Evolutionary conservation across 78 protist genomes (phyloP), one percentile per base, ranked within the genome.

Genomic region (Neovahlkampfia damariscottae): DNA sequence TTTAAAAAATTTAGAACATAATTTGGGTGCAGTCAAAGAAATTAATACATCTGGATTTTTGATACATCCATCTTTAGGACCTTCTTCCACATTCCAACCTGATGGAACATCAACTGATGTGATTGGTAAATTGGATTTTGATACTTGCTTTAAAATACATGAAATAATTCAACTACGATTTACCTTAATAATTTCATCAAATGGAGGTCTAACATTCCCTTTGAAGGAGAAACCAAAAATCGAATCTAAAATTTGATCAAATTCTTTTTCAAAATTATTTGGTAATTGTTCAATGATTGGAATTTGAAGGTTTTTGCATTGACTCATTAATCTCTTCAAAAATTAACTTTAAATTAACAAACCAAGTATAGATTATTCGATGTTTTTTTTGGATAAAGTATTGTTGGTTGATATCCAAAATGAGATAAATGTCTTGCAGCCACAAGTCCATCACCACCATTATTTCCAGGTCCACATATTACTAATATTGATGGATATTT

Each of bases 381-480:
- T 2, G 89, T 81, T 58, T 66, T 78, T 32, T 84, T 88, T 39
- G 93, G 95, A 50, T 89, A 88, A n/a, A 81, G 77, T 32, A 91
- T 37, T n/a, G 59, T 38, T 0, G 78, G 85, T 38, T 40, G 19
- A 50, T 85, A 79, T 4, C 93, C 93, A 50, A 88, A 92, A n/a
- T 41, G 74, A 32, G 50, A 40, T 28, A 92, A 50, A 68, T 92
- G 96, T 29, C 96, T 79, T 7, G 96, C 92, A 3, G 86, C 82
- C 2, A 91, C 93, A 1, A 93, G 76, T 8, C 96, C 96, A 41
- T 93, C 96, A 27, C 96, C 96, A 7, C 96, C 96, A 72, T 93
- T 93, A 76, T 90, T 84, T 35, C 91, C 91, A 0, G 91, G 82
- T n/a, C 89, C 89, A 32, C 73, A 59, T 7, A 78, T 29, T 8